Base-by-base conservation (phyloP, 2,329 filamentous ascomycete species). In the Ambrosiella cleistominuta region DNA sequence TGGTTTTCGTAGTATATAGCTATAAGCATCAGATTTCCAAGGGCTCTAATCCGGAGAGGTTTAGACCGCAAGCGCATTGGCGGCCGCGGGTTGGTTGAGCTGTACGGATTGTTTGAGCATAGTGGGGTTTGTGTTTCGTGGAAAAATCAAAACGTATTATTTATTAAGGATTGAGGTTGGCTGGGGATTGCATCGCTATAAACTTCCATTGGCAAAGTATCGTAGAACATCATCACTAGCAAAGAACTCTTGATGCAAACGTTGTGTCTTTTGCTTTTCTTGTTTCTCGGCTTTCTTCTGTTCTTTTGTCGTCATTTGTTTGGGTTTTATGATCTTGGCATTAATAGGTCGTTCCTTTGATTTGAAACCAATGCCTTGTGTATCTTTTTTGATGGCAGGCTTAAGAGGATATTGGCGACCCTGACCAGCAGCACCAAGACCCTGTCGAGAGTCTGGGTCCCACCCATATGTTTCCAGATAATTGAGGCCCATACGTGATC, bases 361-460 rank as follows among this genome's bases (percentile, higher is more conserved):
- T 61, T 72, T 72, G 3, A 77, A 74, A 0, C 89, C 88, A 35
- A 95, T 69, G 0, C 90, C 91, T 7, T 85, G 71, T 2, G 78
- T 88, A 66, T 91, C 81, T 49, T 82, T 77, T 70, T 95, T 95
- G 57, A 77, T 72, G 60, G 75, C 77, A 0, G 79, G 72, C 66
- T 88, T 88, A 62, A 96, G 74, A 0, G 90, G 90, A 63, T 82
- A 83, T 45, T 83, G 75, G 61, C 88, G 83, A 2, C 90, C 90
- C 63, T 85, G 79, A 0, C 85, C 82, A 1, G 72, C 70, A 8
- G 77, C 77, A 0, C 90, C 90, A 0, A 96, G 74, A 0, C 90
- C 90, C 13, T 72, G 69, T 2, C 88, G 74, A 36, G 80, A 74
- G 68, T 90, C 86, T 0, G 85, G 83, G 64, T 90, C 82, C 81